These are phyloP conservation scores for Solanum habrochaites DNA, from an alignment of 257 asterid species.

Conservation along the genomic window DNA sequence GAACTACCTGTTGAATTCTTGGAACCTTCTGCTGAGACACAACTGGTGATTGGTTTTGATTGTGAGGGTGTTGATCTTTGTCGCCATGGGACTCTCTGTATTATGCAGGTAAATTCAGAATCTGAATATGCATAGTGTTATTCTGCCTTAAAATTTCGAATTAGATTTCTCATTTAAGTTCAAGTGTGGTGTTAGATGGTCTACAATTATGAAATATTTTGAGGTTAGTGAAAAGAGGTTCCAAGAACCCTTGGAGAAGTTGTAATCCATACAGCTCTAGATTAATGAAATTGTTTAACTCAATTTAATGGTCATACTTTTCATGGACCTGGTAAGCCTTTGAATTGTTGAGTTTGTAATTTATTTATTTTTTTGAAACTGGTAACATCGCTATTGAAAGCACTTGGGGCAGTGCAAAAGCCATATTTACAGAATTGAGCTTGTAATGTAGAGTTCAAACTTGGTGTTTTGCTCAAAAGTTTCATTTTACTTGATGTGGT, in stretches of 20 bases:
- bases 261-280: not conserved
- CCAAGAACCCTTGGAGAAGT: not conserved
- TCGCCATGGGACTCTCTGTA: conserved; percentile 82
- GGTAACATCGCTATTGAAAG: not conserved
- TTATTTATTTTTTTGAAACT: not conserved
- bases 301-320: not conserved
- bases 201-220: not conserved
- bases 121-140: not conserved
- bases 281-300: not conserved
- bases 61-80: conserved; percentile 99
- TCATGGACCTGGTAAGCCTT: not conserved
- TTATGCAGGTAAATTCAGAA: conserved; percentile 63
- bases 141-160: not conserved
- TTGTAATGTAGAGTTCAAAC: not conserved
- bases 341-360: not conserved
- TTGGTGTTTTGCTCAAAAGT: not conserved
- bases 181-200: not conserved
- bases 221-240: not conserved
- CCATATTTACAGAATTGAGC: not conserved
- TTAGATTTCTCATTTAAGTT: not conserved
- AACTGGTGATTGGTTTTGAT: conserved; percentile 80
- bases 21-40: conserved; percentile 65
- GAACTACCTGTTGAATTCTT: conserved; percentile 86
- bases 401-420: not conserved
- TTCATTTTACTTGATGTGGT: not conserved